Conservation (phyloP, 2,329 filamentous ascomycete genomes). For the Exophiala lecanii-corni region DNA sequence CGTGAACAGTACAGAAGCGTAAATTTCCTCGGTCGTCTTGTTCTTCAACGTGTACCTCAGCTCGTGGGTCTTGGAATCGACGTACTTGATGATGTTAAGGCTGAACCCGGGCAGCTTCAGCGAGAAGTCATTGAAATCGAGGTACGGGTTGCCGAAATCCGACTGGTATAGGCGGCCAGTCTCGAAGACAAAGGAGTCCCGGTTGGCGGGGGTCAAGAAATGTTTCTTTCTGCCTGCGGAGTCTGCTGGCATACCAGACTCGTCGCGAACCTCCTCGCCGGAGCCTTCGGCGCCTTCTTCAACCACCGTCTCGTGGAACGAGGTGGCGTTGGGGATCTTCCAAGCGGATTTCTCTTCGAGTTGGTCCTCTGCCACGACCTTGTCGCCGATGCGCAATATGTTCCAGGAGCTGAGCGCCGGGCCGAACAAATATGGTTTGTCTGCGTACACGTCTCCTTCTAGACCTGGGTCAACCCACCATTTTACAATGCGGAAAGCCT, state of each 20-base stretch:
- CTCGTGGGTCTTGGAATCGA: constrained; percentile 68
- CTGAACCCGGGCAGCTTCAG: constrained; percentile 36
- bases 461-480: constrained; percentile 89
- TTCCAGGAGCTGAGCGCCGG: constrained; percentile 78
- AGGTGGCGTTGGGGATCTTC: constrained; percentile 29
- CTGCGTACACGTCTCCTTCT: constrained; percentile 83
- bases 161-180: constrained; percentile 56
- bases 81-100: constrained; percentile 35
- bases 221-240: constrained; percentile 55
- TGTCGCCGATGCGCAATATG: constrained; percentile 54
- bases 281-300: constrained; percentile 62
- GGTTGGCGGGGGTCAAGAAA: constrained; percentile 54
- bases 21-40: constrained; percentile 64
- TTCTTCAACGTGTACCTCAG: constrained; percentile 92
- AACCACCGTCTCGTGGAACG: constrained; percentile 52
- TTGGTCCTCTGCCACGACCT: constrained; percentile 18
- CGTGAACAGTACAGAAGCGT: constrained; percentile 77
- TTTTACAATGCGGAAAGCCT: constrained; percentile 78
- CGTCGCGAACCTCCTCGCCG: constrained; percentile 45
- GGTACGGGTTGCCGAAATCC: constrained; percentile 86
- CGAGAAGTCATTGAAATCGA: constrained; percentile 67
- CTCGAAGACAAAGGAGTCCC: constrained; percentile 58
- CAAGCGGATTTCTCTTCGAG: constrained; percentile 18
- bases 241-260: constrained; percentile 49
- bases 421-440: constrained; percentile 81